Evolutionary conservation across 495 filamentous ascomycete genomes (phyloP), one percentile per base, ranked within the genome.

Genomic region (Glutinoglossum americanum): DNA sequence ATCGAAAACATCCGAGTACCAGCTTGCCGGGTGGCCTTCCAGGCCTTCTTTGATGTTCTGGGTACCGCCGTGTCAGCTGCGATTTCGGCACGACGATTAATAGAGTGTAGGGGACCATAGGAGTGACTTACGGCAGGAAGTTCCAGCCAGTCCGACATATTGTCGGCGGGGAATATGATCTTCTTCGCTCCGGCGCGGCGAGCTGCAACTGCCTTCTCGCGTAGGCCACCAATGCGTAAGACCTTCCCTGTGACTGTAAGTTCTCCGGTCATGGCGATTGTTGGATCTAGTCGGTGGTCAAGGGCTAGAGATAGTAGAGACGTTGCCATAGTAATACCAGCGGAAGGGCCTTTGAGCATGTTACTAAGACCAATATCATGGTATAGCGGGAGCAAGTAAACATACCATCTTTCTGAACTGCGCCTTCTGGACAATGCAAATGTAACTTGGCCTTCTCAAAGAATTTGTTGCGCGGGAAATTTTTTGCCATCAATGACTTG

Each of bases 131-230:
- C 92, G 76, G 95, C 87, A 66, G 93, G 93, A 63, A 99, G 76
- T 70, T 99, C 93, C 51, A 97, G 72, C 93, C 93, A 99, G 74
- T 99, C 92, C 45, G 83, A 86, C 73, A 81, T 78, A 73, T 97
- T 97, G 71, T 97, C 93, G 49, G 77, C 73, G 51, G 93, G 93
- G 75, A 99, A 99, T 64, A 99, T 82, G 64, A 99, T 81, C 74
- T 80, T 96, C 72, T 83, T 92, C 59, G 88, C 93, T 59, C 93
- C 93, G 51, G 93, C 92, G 58, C 93, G 77, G 61, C 89, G 77
- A 54, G 93, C 93, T 53, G 93, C 93, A 55, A 99, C 92, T n/a
- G 92, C 94, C 80, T 99, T 99, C 76, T 99, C 93, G 57, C 93
- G 76, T 63, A 99, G 71, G 0, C 93, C 93, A 27, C 93, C 93